phyloP scores from a whole-genome alignment of 306 rosid species.

The Styphnolobium japonicum region DNA sequence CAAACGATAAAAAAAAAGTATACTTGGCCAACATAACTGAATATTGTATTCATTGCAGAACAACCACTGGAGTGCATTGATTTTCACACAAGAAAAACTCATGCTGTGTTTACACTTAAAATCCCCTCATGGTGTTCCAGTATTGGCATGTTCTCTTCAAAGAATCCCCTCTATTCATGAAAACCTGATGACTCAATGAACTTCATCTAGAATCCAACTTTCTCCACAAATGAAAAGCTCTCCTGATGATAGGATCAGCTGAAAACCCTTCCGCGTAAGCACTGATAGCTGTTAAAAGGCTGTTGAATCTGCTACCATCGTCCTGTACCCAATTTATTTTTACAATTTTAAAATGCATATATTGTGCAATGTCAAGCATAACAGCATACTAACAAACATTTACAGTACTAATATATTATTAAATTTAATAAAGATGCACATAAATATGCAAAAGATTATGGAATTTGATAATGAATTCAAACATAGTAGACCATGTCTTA shows the following conservation, averaged over 20 bases:
- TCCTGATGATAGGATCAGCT: slow-evolving; percentile 73
- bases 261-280: slow-evolving; percentile 94
- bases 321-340: slow-evolving; percentile 51
- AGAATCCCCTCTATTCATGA: slow-evolving; percentile 12
- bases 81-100: not conserved
- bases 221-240: slow-evolving; percentile 53
- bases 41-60: not conserved
- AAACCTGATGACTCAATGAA: slow-evolving; percentile 6
- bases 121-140: not conserved
- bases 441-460: not conserved
- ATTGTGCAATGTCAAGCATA: not conserved
- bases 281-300: slow-evolving; percentile 70
- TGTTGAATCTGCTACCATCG: slow-evolving; percentile 58
- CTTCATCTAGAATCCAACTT: slow-evolving; percentile 39
- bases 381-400: not conserved
- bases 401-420: not conserved
- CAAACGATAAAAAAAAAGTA: not conserved
- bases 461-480: not conserved
- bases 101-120: slow-evolving; percentile 7
- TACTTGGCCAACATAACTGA: not conserved
- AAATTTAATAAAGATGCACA: not conserved
- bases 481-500: not conserved
- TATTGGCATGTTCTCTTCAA: slow-evolving; percentile 15
- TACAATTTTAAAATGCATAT: not conserved
- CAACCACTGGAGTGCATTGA: not conserved